phyloP scores from a whole-genome alignment of 2,329 filamentous ascomycete species.

The Aspergillus hortae region DNA sequence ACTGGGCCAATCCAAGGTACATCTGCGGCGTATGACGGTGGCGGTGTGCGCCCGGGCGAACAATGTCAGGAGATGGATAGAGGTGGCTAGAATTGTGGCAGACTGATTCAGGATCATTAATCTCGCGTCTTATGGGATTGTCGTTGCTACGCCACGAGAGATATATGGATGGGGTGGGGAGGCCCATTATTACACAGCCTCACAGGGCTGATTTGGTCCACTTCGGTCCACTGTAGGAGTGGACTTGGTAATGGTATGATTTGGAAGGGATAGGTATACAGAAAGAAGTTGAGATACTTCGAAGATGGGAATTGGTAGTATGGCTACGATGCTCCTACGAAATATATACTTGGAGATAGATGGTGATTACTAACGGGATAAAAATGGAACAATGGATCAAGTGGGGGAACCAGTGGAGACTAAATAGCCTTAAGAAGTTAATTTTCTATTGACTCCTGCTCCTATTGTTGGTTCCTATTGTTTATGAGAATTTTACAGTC shows the following conservation, averaged over 20 bases:
- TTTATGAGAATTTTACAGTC: no score
- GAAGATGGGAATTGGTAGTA: no score
- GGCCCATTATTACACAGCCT: conserved; percentile 6
- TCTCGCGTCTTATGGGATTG: neutral
- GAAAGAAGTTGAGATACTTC: neutral
- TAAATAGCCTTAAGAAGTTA: no score
- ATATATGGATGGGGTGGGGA: neutral
- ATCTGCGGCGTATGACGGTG: neutral
- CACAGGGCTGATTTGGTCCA: conserved; percentile 4
- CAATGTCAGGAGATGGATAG: no score
- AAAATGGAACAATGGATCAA: no score
- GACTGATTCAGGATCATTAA: neutral
- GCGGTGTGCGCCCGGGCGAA: no score
- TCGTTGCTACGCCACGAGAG: neutral
- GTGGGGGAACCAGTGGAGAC: no score
- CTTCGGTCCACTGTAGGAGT: neutral
- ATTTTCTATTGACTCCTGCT: no score
- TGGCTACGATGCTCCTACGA: no score
- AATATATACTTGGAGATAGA: no score
- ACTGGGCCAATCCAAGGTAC: neutral
- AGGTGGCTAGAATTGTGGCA: neutral
- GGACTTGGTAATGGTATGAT: neutral
- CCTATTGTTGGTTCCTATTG: no score
- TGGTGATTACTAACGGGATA: no score
- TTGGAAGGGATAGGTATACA: neutral